Base-by-base conservation (phyloP, 306 rosid species). In the Glycine latifolia region DNA sequence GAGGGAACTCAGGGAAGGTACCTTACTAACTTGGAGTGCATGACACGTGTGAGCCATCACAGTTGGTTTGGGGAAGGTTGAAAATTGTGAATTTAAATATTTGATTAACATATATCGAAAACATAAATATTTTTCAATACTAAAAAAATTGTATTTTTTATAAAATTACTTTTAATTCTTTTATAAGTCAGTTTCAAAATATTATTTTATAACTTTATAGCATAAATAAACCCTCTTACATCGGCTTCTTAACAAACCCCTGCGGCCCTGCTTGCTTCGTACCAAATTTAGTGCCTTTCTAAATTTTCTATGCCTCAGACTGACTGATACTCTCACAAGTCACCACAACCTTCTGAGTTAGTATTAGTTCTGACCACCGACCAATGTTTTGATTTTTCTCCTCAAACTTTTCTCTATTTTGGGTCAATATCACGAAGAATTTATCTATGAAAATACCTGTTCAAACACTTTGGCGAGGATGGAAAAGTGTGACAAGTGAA, bases 41-140 rank as follows among this genome's bases (percentile, higher is more conserved):
- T 8, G 49, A 39, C 71, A 37, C 71, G 49, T 66, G 48, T 63
- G 49, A 73, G 1, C 50, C 68, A 71, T 71, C 65, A 16, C 63
- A 67, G 44, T 78, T 55, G 31, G 46, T 71, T 61, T 55, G 35
- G 37, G 16, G 44, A 79, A n/a, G 77, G 35, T 80, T 80, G 73
- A 49, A 71, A 80, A 60, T 15, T 16, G 35, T 71, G 66, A 72
- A 71, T 59, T 13, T 43, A 46, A 12, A 41, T 11, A 17, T 60
- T 20, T 56, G 6, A 56, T 56, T 17, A 6, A 9, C 11, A 59
- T 56, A 56, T 56, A 56, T 16, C 11, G 0, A 56, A 10, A 6
- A 15, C 6, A 16, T 8, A 55, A n/a, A 54, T n/a, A 54, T 54
- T 54, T 54, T 31, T 4, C 5, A 37, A 26, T 31, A 31, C 4